These are phyloP conservation scores for Leucocoprinus leucothites DNA, from an alignment of 768 basidiomycete genomes.

Conservation along the genomic window DNA sequence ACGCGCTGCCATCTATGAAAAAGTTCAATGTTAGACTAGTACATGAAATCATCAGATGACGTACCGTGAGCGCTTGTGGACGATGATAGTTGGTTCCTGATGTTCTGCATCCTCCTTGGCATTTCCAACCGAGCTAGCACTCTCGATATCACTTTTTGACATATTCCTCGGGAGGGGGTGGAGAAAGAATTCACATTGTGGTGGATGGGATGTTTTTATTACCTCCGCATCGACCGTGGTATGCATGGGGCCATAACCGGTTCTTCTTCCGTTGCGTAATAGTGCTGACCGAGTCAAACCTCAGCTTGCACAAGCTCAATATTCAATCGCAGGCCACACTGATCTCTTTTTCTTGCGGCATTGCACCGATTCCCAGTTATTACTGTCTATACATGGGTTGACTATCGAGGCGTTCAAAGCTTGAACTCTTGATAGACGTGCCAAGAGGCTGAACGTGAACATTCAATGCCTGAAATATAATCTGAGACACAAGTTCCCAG, in stretches of 20 bases:
- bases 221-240: not conserved
- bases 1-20: slow-evolving; percentile 28
- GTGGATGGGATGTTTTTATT: not conserved
- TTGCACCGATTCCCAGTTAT: slow-evolving; percentile 8
- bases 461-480: too few species aligned
- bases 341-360: not conserved
- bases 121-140: slow-evolving; percentile 1
- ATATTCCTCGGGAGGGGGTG: not conserved
- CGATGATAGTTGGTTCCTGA: not conserved
- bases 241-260: slow-evolving; percentile 2
- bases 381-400: too few species aligned
- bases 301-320: not conserved
- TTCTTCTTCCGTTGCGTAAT: slow-evolving; percentile 8
- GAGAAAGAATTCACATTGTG: not conserved
- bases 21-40: not conserved
- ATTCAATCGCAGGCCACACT: not conserved
- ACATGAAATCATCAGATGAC: not conserved
- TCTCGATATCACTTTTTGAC: slow-evolving; percentile 5
- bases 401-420: too few species aligned
- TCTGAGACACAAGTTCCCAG: too few species aligned
- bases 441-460: too few species aligned
- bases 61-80: slow-evolving; percentile 7
- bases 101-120: slow-evolving; percentile 4
- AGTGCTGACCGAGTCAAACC: slow-evolving; percentile 2
- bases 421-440: too few species aligned